These are phyloP conservation scores for Coniferiporia sulphurascens DNA, from an alignment of 1,284 basidiomycete species.

Conservation along the genomic window DNA sequence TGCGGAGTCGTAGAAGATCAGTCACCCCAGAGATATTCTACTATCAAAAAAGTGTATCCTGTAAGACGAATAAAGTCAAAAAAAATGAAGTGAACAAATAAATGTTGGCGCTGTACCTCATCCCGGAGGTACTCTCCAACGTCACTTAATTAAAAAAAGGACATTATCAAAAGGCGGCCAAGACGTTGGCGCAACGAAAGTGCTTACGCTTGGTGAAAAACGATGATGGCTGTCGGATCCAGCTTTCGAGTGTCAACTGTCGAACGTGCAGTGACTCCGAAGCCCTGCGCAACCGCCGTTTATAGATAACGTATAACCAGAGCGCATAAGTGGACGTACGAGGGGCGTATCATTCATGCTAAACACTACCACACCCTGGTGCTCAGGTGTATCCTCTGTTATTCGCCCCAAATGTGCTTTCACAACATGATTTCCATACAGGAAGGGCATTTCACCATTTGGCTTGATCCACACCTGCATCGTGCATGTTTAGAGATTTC, in stretches of 20 bases:
- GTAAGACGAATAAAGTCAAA: not conserved
- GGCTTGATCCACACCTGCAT: slow-evolving; percentile 97
- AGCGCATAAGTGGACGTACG: slow-evolving; percentile 40
- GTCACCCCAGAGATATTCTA: not conserved
- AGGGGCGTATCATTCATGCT: slow-evolving; percentile 94
- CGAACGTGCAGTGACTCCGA: slow-evolving; percentile 95
- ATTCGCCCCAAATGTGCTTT: slow-evolving; percentile 99
- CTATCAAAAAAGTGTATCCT: slow-evolving; percentile 16
- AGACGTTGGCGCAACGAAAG: slow-evolving; percentile 15
- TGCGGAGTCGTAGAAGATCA: not conserved
- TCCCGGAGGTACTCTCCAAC: slow-evolving; percentile 95
- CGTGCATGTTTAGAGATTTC: slow-evolving; percentile 2
- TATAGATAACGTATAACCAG: not conserved
- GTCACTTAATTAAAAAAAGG: slow-evolving; percentile 55
- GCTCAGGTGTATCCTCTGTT: slow-evolving; percentile 98
- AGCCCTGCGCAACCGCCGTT: slow-evolving; percentile 58
- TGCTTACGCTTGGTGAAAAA: slow-evolving; percentile 95
- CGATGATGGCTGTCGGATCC: slow-evolving; percentile 97
- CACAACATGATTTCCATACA: slow-evolving; percentile 98
- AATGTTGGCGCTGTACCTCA: slow-evolving; percentile 54
- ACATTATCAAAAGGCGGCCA: not conserved
- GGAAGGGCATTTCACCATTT: slow-evolving; percentile 98
- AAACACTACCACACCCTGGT: slow-evolving; percentile 96
- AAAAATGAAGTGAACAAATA: not conserved
- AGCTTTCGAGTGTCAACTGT: slow-evolving; percentile 96